These are phyloP conservation scores for Trametes cinnabarina DNA, from an alignment of 768 basidiomycete species.

Conservation along the genomic window DNA sequence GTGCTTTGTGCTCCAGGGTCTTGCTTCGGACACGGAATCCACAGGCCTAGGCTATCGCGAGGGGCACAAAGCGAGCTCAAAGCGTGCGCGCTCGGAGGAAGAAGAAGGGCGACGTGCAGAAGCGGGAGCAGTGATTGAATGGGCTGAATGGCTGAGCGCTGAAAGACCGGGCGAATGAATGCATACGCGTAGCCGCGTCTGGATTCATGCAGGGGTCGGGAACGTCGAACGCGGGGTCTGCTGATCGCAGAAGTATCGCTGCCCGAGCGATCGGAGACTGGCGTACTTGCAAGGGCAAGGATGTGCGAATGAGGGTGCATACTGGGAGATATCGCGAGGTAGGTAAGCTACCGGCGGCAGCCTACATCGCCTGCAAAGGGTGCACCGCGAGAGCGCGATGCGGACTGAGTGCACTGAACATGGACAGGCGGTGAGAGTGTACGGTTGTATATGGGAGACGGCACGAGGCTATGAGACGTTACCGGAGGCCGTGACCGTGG, in stretches of 20 bases:
- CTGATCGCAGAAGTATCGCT: slow-evolving; percentile 8
- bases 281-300: not conserved
- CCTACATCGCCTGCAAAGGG: not conserved
- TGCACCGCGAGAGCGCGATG: not conserved
- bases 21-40: not conserved
- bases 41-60: not conserved
- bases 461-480: slow-evolving; percentile 18
- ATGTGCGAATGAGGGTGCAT: not conserved
- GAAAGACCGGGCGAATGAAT: not conserved
- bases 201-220: not conserved
- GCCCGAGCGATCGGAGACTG: slow-evolving; percentile 11
- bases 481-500: not conserved
- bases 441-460: not conserved
- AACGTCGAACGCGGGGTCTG: not conserved
- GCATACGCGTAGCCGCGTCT: not conserved
- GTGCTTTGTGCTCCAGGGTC: not conserved
- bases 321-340: not conserved
- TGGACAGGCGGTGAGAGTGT: not conserved
- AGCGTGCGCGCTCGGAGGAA: not conserved
- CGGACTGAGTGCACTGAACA: not conserved
- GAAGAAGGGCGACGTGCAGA: slow-evolving; percentile 2
- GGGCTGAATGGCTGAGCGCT: too few relatives aligned
- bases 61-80: not conserved
- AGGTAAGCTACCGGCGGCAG: not conserved
- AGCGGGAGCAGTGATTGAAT: not conserved